phyloP scores from a whole-genome alignment of 768 basidiomycete genomes.

The Tricholoma furcatifolium region DNA sequence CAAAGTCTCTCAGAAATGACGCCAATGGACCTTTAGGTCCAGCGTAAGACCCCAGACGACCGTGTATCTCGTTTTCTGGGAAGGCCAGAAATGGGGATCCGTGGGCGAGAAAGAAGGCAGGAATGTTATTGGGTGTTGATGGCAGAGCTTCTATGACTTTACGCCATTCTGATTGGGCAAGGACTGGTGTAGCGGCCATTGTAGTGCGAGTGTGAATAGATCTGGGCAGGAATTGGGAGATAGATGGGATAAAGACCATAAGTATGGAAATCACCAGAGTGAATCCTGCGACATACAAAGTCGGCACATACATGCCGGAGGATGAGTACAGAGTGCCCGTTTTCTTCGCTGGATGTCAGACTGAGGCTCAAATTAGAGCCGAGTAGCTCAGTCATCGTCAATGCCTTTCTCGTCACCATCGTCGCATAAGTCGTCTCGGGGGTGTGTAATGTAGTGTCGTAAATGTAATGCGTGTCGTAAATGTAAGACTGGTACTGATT shows the following conservation, averaged over 20 bases:
- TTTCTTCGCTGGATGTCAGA: neutral
- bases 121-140: constrained; percentile 57
- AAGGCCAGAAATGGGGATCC: constrained; percentile 57
- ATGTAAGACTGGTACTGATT: neutral
- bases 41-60: constrained; percentile 24
- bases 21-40: constrained; percentile 57
- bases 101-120: constrained; percentile 76
- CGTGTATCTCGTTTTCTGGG: constrained; percentile 23
- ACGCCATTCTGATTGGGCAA: constrained; percentile 44
- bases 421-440: neutral
- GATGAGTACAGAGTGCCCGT: neutral
- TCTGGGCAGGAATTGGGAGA: neutral
- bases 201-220: neutral
- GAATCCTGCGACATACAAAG: constrained; percentile 3
- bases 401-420: constrained; percentile 3
- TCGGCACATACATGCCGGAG: constrained; percentile 3
- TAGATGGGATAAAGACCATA: constrained; percentile 4
- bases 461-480: too few species aligned
- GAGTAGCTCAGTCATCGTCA: constrained; percentile 1
- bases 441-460: neutral
- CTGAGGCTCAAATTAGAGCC: neutral
- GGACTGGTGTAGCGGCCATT: constrained; percentile 25
- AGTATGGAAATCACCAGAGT: constrained; percentile 3
- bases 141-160: constrained; percentile 56
- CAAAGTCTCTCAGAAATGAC: constrained; percentile 63